Base-by-base conservation (phyloP, 495 filamentous ascomycete genomes). In the Neurospora tetraspora region DNA sequence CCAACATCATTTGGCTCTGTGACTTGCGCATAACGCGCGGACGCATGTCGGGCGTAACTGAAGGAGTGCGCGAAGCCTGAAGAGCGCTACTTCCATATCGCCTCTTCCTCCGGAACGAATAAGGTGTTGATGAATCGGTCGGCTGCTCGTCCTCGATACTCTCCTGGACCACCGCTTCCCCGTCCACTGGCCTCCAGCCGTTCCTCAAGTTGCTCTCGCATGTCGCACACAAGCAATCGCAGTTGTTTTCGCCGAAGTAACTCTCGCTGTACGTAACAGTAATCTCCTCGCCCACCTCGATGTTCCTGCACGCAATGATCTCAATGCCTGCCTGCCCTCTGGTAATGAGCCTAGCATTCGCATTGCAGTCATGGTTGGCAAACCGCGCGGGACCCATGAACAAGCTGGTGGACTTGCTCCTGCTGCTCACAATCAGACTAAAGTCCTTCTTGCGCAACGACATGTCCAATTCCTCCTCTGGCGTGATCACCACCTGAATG, bases 311-410 rank as follows among this genome's bases (percentile, higher is more conserved):
- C 7, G 96, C 90, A 65, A 94, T 85, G 45, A 99, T 91, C 77
- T 94, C 90, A 84, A 99, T 97, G 39, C 94, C 93, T 74, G 94
- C 91, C 42, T 89, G 88, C 37, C 93, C 92, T 38, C 87, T 89
- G 20, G 93, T 97, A 74, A 91, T 89, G 72, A 99, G 85, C 77
- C 89, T 86, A 5, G 94, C 94, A 84, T 98, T 99, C 36, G 96
- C 93, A 74, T 92, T 88, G 80, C 96, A 99, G 81, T 99, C 96
- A 80, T 99, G 96, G 77, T 99, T 99, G 23, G 95, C 92, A 77
- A 99, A 98, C 42, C 96, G 90, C 47, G 96, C 96, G 23, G 96
- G 96, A 3, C 96, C 96, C 76, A 99, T 89, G 74, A 99, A 97
- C 23, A 98, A 84, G 16, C 92, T 94, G 9, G 94, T 91, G 18